A percentile compares a stretch with the other conserved stretches of the same genome.
Evolutionary conservation across 495 filamentous ascomycete genomes (phyloP).

Genomic region (Penicillium antarcticum): DNA sequence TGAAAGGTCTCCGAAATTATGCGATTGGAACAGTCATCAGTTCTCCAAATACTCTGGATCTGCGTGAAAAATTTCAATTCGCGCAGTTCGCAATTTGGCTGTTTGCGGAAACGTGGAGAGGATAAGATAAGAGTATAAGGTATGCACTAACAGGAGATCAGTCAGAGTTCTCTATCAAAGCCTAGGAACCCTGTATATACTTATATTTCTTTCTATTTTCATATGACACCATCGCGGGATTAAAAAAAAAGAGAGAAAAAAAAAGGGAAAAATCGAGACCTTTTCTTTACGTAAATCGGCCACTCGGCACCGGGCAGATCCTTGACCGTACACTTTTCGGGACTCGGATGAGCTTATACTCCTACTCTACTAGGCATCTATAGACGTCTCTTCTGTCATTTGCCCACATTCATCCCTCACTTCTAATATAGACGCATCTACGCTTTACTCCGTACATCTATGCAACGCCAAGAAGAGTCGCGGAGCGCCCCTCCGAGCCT

Average conservation of each 20-base stretch:
- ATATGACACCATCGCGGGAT: constrained; percentile 15
- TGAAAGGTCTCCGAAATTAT: constrained; percentile 24
- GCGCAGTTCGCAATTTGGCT: neutral
- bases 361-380: too few relatives aligned
- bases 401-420: too few relatives aligned
- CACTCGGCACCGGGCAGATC: constrained; percentile 23
- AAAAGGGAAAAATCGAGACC: neutral
- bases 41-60: neutral
- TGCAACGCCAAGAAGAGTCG: neutral
- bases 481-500: too few relatives aligned
- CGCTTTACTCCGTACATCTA: neutral
- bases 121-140: constrained; percentile 1
- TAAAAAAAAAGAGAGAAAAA: too few relatives aligned
- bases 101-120: constrained; percentile 1
- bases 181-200: too few relatives aligned
- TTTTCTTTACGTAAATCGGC: constrained; percentile 37
- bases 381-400: too few relatives aligned
- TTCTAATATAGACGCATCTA: too few relatives aligned
- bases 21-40: constrained; percentile 28
- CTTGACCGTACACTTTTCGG: constrained; percentile 15
- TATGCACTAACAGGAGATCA: neutral
- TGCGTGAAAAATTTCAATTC: neutral
- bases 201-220: neutral
- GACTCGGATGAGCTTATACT: constrained; percentile 1
- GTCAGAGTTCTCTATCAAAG: too few relatives aligned